phyloP scores from a whole-genome alignment of 768 basidiomycete genomes.

The Leccinum olivaceopallidum region DNA sequence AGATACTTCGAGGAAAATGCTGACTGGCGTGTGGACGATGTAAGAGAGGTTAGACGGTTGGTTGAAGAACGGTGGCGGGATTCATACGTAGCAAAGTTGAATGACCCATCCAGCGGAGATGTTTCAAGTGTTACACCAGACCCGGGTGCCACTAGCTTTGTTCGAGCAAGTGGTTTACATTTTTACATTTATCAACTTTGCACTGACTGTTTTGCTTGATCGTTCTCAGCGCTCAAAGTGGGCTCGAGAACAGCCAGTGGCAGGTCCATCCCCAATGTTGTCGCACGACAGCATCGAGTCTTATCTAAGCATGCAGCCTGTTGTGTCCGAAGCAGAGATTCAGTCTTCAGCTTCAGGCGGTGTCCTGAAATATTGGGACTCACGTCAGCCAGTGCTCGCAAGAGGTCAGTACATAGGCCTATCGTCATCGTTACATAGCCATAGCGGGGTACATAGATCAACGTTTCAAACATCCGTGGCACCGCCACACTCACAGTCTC shows the following conservation, averaged over 20 bases:
- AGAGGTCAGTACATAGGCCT: background rate
- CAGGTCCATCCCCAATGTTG: background rate
- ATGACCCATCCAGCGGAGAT: background rate
- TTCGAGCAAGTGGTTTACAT: background rate
- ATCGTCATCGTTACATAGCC: background rate
- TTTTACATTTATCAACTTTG: background rate
- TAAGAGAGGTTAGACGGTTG: no score
- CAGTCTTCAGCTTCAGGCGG: background rate
- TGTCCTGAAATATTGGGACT: background rate
- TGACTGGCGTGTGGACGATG: no score
- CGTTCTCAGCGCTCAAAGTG: background rate
- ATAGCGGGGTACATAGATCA: no score
- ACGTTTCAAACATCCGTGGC: no score
- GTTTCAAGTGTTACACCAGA: background rate
- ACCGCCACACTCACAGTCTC: no score
- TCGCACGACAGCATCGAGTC: background rate
- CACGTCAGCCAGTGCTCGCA: background rate
- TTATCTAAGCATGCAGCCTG: background rate
- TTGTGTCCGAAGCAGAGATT: background rate
- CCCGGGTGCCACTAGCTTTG: background rate
- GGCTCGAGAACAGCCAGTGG: background rate
- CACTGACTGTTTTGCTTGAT: background rate
- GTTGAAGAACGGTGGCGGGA: no score
- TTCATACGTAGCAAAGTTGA: no score
- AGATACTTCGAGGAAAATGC: no score